Evolutionary conservation across 768 basidiomycete genomes (phyloP).

Genomic region (Termitomyces sp.): DNA sequence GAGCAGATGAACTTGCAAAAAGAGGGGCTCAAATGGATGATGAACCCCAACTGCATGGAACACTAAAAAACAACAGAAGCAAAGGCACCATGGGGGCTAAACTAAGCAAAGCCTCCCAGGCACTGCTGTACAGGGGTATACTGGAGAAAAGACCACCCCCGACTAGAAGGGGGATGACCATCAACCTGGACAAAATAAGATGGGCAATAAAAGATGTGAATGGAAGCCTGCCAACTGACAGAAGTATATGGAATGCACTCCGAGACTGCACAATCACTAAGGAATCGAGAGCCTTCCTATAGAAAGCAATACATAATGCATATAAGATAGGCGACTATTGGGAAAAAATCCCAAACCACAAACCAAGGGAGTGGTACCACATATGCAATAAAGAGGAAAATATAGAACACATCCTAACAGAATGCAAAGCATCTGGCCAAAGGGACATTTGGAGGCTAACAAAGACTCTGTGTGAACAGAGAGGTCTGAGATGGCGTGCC

Average conservation of each 20-base stretch:
- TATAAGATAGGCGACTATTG: not conserved
- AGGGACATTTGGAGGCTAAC: no score
- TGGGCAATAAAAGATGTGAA: not conserved
- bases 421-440: no score
- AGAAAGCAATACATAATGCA: not conserved
- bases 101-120: not conserved
- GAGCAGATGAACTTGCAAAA: not conserved
- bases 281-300: not conserved
- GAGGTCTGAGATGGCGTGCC: no score
- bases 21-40: not conserved
- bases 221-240: not conserved
- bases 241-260: not conserved
- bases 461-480: no score
- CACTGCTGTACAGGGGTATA: not conserved
- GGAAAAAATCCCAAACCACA: not conserved
- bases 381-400: not conserved
- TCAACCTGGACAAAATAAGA: not conserved
- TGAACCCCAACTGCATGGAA: no score
- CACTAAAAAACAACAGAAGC: no score
- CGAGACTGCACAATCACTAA: not conserved
- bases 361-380: not conserved
- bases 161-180: rapidly evolving
- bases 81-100: not conserved
- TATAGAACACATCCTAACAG: no score
- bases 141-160: not conserved